Conservation (phyloP, 805 yeast genomes). For the Ogataea saltuana region DNA sequence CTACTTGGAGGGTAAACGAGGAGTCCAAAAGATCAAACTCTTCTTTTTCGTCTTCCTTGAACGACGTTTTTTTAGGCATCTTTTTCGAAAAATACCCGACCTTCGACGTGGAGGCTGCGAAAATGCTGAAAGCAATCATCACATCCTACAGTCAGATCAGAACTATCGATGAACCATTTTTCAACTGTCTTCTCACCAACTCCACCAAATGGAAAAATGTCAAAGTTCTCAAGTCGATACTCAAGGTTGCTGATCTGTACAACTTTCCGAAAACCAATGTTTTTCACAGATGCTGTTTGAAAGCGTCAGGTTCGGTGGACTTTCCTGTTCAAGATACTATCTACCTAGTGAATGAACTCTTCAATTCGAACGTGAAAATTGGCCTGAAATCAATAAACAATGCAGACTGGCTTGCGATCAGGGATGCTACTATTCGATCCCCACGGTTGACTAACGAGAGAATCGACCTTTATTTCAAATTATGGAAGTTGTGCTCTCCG, state of each 20-base stretch:
- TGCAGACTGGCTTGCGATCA: conserved; percentile 83
- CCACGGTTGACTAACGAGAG: conserved; percentile 40
- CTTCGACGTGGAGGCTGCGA: conserved; percentile 53
- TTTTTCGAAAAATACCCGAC: conserved; percentile 63
- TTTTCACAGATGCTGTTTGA: conserved; percentile 69
- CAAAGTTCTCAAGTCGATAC: conserved; percentile 61
- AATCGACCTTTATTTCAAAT: conserved; percentile 51
- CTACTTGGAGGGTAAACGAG: conserved; percentile 58
- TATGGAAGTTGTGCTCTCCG: conserved; percentile 52
- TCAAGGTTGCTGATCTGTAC: conserved; percentile 59
- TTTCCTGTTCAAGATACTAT: conserved; percentile 55
- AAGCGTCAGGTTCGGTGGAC: conserved; percentile 65
- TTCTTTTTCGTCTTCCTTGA: conserved; percentile 70
- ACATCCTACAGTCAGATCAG: conserved; percentile 55
- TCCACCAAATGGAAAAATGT: conserved; percentile 65
- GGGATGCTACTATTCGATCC: conserved; percentile 71
- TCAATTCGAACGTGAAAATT: conserved; percentile 46
- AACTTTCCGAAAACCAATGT: conserved; percentile 64
- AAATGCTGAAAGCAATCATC: conserved; percentile 56
- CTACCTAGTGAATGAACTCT: conserved; percentile 27
- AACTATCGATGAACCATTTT: conserved; percentile 75
- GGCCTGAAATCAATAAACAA: conserved; percentile 63
- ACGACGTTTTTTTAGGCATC: conserved; percentile 66
- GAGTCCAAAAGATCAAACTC: conserved; percentile 48
- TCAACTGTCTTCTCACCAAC: conserved; percentile 71